A percentile compares a stretch with the other conserved stretches of the same genome.
phyloP scores from a whole-genome alignment of 805 yeast genomes.

The Candida boidinii region DNA sequence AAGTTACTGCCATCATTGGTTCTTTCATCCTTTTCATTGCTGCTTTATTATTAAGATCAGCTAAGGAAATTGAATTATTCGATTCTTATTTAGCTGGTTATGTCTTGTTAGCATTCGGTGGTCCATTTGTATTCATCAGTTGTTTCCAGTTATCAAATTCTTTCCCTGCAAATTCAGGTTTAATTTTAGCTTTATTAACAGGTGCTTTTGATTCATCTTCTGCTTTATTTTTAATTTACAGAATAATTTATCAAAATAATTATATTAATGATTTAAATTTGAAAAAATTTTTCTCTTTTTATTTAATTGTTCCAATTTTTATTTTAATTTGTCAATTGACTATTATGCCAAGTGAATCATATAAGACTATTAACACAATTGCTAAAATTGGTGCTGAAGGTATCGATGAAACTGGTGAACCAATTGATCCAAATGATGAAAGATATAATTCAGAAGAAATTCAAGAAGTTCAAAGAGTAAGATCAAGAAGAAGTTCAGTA shows the following conservation, averaged over 20 bases:
- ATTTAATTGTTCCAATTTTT: slow-evolving; percentile 56
- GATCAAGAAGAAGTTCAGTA: slow-evolving; percentile 29
- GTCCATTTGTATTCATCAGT: slow-evolving; percentile 89
- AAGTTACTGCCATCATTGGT: slow-evolving; percentile 71
- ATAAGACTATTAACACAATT: slow-evolving; percentile 61
- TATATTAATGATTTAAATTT: slow-evolving; percentile 28
- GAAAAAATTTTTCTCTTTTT: no score
- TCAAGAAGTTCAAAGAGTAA: neutral
- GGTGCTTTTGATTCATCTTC: slow-evolving; percentile 56
- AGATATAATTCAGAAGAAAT: slow-evolving; percentile 2
- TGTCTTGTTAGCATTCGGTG: slow-evolving; percentile 73
- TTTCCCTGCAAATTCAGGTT: slow-evolving; percentile 45
- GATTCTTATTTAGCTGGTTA: slow-evolving; percentile 77
- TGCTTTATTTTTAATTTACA: slow-evolving; percentile 43
- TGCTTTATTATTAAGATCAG: slow-evolving; percentile 25
- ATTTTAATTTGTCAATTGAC: slow-evolving; percentile 36
- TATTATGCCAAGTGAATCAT: slow-evolving; percentile 60
- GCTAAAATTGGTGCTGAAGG: slow-evolving; percentile 68
- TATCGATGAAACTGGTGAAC: slow-evolving; percentile 60
- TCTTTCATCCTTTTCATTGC: slow-evolving; percentile 51
- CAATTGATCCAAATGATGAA: slow-evolving; percentile 38
- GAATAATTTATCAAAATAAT: slow-evolving; percentile 31
- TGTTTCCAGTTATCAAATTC: slow-evolving; percentile 83
- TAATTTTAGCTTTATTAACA: slow-evolving; percentile 42
- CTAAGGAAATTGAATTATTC: slow-evolving; percentile 15